Evolutionary conservation across 129 eudicot genomes (phyloP), one percentile per base, ranked within the genome.

Genomic region (Solidago caesia): DNA sequence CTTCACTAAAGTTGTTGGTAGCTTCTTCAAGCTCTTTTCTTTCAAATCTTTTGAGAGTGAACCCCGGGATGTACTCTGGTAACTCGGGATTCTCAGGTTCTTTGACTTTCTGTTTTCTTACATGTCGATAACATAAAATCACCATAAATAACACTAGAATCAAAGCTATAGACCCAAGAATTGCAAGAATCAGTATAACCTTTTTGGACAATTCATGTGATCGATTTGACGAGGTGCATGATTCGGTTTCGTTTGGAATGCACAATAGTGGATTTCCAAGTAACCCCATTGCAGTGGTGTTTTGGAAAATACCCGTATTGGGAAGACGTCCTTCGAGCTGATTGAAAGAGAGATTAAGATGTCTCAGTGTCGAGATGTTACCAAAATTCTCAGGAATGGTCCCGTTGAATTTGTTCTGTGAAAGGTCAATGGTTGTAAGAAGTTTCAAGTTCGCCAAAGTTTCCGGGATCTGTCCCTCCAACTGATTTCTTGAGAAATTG

Each of bases 281-380:
- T 70, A 94, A 84, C 75, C 64, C 85, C 8, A 85, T 42, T 25
- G 72, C 71, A 7, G 74, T 81, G 7, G 68, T 49, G 80, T 84
- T 84, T 61, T 45, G 74, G 69, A 92, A 87, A 33, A 81, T 41
- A 29, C 93, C 96, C 0, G 46, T 52, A 48, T 79, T 75, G 1
- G 92, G 96, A 76, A 88, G 82, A 51, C 67, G 87, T 45, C 98
- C 98, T 80, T 93, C 84, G 6, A 93, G 96, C 52, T 77, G 75
- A 68, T 90, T 93, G 87, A 75, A 86, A 10, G 98, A 90, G 66
- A 92, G 91, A 68, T 92, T 84, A 81, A 89, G 90, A 44, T 77
- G 61, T 64, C 76, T 82, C 79, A 92, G 79, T 57, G 74, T 11
- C 13, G 75, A 75, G 12, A 80, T 79, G 12, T 82, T 77, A 56